phyloP scores from a whole-genome alignment of 2,329 filamentous ascomycete genomes.

The Fusarium pilosicola region DNA sequence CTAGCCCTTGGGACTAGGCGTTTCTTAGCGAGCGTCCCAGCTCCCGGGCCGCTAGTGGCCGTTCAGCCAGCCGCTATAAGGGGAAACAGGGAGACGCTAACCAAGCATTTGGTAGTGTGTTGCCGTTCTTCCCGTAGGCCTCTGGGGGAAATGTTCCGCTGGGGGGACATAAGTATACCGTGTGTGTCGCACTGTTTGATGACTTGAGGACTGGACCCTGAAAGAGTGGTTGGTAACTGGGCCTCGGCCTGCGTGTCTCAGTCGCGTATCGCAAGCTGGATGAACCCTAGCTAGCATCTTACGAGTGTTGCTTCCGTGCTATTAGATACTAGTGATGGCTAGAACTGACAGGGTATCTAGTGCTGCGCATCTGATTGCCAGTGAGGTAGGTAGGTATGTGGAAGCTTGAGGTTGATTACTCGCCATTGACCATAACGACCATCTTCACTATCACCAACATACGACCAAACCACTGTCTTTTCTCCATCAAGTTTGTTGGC shows the following conservation, averaged over 20 bases:
- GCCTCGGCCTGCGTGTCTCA: neutral
- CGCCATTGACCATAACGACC: neutral
- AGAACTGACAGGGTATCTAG: neutral
- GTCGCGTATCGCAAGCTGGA: neutral
- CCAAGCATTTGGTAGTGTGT: neutral
- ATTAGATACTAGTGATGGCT: neutral
- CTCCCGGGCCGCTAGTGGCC: conserved; percentile 1
- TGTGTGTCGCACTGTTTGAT: neutral
- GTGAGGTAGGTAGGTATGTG: neutral
- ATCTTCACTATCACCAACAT: neutral
- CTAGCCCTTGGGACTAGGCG: neutral
- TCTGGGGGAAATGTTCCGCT: neutral
- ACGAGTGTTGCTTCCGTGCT: neutral
- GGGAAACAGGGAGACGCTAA: neutral
- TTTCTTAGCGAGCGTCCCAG: neutral
- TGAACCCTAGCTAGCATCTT: neutral
- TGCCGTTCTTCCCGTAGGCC: neutral
- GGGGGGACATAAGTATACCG: neutral
- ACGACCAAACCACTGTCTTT: neutral
- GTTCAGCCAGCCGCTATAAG: neutral
- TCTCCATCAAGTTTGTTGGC: neutral
- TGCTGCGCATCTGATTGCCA: neutral
- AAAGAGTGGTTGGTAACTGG: neutral
- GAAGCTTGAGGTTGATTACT: neutral
- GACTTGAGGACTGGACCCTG: neutral